A percentile compares a stretch with the other conserved stretches of the same genome.
Conservation (phyloP, 495 filamentous ascomycete genomes). For the Trichoderma reesei region DNA sequence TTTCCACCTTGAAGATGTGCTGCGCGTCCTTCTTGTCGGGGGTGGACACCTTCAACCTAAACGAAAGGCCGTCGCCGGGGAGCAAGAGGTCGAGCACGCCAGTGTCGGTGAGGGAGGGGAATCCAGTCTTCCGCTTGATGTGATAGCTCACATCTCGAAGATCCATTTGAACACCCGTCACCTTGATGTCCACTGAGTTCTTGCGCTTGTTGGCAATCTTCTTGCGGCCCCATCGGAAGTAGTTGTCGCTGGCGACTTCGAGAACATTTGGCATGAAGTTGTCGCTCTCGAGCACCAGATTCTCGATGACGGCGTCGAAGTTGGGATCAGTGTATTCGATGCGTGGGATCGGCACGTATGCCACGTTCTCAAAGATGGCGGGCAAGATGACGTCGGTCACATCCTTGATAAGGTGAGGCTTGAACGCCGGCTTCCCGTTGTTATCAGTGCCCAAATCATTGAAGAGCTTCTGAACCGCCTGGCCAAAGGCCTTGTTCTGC, state of each 20-base stretch:
- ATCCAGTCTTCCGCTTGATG: constrained; percentile 91
- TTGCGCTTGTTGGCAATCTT: constrained; percentile 58
- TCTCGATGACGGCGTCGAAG: constrained; percentile 86
- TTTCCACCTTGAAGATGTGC: constrained; percentile 90
- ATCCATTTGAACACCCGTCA: constrained; percentile 84
- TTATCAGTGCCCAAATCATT: constrained; percentile 68
- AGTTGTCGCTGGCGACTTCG: constrained; percentile 87
- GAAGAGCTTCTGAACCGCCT: constrained; percentile 76
- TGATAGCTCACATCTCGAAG: constrained; percentile 87
- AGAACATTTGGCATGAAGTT: constrained; percentile 94
- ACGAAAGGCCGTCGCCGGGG: constrained; percentile 77
- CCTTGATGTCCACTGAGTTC: constrained; percentile 74
- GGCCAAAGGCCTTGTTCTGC: constrained; percentile 70
- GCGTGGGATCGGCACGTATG: constrained; percentile 87
- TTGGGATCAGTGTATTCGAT: constrained; percentile 85
- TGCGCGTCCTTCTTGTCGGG: constrained; percentile 65
- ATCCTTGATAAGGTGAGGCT: constrained; percentile 85
- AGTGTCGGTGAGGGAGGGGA: constrained; percentile 79
- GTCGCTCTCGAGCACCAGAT: constrained; percentile 89
- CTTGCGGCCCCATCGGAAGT: constrained; percentile 93
- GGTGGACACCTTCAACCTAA: constrained; percentile 83
- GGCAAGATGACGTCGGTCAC: constrained; percentile 80
- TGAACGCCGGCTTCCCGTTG: constrained; percentile 51
- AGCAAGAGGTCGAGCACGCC: constrained; percentile 88
- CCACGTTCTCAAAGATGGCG: constrained; percentile 70